Percentiles rank a stretch among this genome's conserved stretches.
These are phyloP conservation scores for Gossypium anomalum DNA, from an alignment of 345 rosid genomes.

Conservation along the genomic window DNA sequence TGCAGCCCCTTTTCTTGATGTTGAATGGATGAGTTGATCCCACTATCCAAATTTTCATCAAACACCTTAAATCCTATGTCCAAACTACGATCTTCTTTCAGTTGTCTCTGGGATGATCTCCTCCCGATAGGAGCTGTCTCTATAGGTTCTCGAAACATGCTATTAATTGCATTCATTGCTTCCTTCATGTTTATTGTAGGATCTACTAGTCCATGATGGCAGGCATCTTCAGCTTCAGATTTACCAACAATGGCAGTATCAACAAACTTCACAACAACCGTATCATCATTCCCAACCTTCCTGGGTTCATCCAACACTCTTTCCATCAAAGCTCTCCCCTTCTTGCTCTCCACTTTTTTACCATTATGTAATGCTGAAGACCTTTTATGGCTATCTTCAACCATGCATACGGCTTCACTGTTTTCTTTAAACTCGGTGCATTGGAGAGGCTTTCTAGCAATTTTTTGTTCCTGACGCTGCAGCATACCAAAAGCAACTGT, in stretches of 20 bases:
- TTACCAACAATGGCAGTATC: conserved; percentile 70
- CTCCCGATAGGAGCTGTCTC: conserved; percentile 52
- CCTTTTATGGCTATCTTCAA: conserved; percentile 10
- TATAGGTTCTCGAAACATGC: conserved; percentile 83
- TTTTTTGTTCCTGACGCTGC: conserved; percentile 47
- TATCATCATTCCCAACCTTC: conserved; percentile 34
- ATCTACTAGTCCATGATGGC: conserved; percentile 87
- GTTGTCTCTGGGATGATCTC: conserved; percentile 34
- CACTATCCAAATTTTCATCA: conserved; percentile 41
- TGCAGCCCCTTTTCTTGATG: conserved; percentile 26
- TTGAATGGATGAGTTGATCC: conserved; percentile 17
- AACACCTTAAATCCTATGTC: conserved; percentile 47
- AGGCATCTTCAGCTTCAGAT: conserved; percentile 67
- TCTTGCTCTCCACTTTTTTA: background rate
- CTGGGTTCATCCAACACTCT: conserved; percentile 26
- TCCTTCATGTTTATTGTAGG: conserved; percentile 86
- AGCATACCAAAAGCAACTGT: conserved; percentile 8
- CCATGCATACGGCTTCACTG: conserved; percentile 22
- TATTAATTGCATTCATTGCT: conserved; percentile 74
- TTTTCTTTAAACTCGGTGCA: conserved; percentile 20
- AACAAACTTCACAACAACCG: conserved; percentile 54
- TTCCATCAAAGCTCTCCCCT: conserved; percentile 23
- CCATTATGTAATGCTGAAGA: background rate
- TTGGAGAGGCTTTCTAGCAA: conserved; percentile 26
- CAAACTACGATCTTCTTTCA: conserved; percentile 32